Percentiles rank a stretch among this genome's conserved stretches.
Conservation (phyloP, 1,139 yeast species). For the Suhomyces yuchorum region DNA sequence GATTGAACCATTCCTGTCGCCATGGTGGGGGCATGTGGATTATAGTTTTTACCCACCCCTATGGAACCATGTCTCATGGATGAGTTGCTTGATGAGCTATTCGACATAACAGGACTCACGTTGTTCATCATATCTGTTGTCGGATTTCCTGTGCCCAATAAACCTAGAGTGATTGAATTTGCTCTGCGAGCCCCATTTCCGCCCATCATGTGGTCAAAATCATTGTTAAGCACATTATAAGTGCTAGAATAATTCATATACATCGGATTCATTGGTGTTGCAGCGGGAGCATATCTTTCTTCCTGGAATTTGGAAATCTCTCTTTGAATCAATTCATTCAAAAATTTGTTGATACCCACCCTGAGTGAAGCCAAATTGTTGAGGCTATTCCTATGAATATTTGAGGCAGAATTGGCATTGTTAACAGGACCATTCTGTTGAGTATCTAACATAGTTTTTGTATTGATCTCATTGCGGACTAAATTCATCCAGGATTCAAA, state of each 20-base stretch:
- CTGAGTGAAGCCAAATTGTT: slow-evolving; percentile 21
- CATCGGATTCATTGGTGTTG: slow-evolving; percentile 8
- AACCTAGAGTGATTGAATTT: slow-evolving; percentile 17
- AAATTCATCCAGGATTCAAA: slow-evolving; percentile 31
- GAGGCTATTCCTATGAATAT: slow-evolving; percentile 12
- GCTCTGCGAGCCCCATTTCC: slow-evolving; percentile 15
- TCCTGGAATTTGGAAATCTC: slow-evolving; percentile 15
- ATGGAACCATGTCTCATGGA: slow-evolving; percentile 7
- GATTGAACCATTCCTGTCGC: slow-evolving; percentile 5
- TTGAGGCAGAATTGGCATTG: slow-evolving; percentile 6
- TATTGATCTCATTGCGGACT: slow-evolving; percentile 16
- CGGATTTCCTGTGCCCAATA: slow-evolving; percentile 12
- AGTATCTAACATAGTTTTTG: slow-evolving; percentile 6
- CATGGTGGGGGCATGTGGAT: slow-evolving; percentile 5
- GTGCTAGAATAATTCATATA: slow-evolving; percentile 14
- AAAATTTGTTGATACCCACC: slow-evolving; percentile 19
- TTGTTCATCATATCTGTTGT: slow-evolving; percentile 4
- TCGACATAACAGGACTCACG: slow-evolving; percentile 10
- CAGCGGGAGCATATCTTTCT: slow-evolving; percentile 7
- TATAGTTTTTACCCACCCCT: slow-evolving; percentile 7
- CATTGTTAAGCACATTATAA: slow-evolving; percentile 12
- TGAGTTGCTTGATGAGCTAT: slow-evolving; percentile 8
- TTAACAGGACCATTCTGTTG: neutral
- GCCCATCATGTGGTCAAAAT: slow-evolving; percentile 12
- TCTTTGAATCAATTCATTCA: slow-evolving; percentile 21